phyloP scores from a whole-genome alignment of 495 filamentous ascomycete genomes.

The Emericellopsis terricola region DNA sequence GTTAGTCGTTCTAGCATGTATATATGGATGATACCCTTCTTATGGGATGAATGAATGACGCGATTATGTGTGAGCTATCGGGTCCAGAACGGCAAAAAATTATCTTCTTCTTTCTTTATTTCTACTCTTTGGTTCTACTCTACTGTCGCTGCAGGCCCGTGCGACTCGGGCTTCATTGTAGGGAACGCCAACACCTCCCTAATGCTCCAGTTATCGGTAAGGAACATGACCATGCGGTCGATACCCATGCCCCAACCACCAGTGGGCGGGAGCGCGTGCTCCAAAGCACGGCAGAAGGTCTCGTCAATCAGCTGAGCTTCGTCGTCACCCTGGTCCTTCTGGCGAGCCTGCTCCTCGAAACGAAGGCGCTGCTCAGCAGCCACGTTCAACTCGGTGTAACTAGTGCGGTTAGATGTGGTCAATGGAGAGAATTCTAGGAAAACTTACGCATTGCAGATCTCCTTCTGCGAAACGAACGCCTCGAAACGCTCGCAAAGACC shows the following conservation, averaged over 20 bases:
- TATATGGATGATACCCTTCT: no score
- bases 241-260: constrained; percentile 97
- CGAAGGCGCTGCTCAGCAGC: constrained; percentile 85
- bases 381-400: constrained; percentile 96
- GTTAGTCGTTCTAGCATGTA: no score
- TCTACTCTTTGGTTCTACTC: no score
- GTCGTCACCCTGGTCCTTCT: constrained; percentile 94
- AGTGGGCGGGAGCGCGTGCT: constrained; percentile 81
- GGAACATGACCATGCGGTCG: constrained; percentile 91
- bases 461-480: constrained; percentile 94
- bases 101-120: no score
- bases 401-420: constrained; percentile 59
- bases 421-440: not conserved
- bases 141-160: no score
- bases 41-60: no score
- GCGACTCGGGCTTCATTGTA: constrained; percentile 25
- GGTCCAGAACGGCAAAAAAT: no score
- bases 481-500: constrained; percentile 96
- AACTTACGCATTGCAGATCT: constrained; percentile 61
- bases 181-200: constrained; percentile 93
- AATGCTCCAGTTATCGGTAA: constrained; percentile 85
- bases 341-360: constrained; percentile 89
- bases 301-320: constrained; percentile 94
- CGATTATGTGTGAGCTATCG: no score
- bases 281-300: constrained; percentile 70